Conservation (phyloP, 2,329 filamentous ascomycete species). For the Cladosporium colombiae region DNA sequence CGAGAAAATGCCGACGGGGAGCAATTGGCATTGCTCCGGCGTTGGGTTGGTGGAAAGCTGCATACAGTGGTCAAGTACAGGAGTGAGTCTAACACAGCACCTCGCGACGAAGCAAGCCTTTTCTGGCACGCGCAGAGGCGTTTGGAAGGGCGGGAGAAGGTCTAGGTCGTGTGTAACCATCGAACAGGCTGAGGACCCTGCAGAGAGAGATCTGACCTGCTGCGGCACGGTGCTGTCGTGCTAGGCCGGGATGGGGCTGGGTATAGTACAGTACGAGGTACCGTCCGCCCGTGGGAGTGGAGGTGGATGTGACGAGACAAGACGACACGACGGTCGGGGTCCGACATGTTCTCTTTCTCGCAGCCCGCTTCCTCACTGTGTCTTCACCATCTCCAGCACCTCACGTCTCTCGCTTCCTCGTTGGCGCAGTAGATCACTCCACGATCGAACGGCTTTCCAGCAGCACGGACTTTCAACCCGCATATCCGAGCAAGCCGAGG, state of each 20-base stretch:
- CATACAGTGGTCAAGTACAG: not conserved
- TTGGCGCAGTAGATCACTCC: not conserved
- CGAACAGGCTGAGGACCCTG: conserved; percentile 16
- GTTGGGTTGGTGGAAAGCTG: not conserved
- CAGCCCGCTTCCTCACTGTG: not conserved
- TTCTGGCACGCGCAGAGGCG: not conserved
- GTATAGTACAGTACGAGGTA: conserved; percentile 3
- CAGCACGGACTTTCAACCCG: conserved; percentile 3
- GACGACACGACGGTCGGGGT: not conserved
- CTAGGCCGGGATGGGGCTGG: conserved; percentile 2
- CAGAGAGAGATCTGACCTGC: conserved; percentile 11
- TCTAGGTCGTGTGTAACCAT: not conserved
- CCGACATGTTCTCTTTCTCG: not conserved
- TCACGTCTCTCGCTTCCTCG: not conserved
- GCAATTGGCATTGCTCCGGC: not conserved
- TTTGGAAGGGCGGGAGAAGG: not conserved
- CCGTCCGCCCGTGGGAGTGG: conserved; percentile 9
- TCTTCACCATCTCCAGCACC: not conserved
- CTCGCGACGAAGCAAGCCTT: not conserved
- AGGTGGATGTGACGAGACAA: conserved; percentile 1
- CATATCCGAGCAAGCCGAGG: conserved; percentile 7
- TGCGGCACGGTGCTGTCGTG: conserved; percentile 4
- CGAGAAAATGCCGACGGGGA: not conserved
- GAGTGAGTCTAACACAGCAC: not conserved
- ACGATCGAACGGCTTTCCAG: not conserved